These are phyloP conservation scores for Vaccinium vitisidaea DNA, from an alignment of 148 eudicot genomes.

Conservation along the genomic window DNA sequence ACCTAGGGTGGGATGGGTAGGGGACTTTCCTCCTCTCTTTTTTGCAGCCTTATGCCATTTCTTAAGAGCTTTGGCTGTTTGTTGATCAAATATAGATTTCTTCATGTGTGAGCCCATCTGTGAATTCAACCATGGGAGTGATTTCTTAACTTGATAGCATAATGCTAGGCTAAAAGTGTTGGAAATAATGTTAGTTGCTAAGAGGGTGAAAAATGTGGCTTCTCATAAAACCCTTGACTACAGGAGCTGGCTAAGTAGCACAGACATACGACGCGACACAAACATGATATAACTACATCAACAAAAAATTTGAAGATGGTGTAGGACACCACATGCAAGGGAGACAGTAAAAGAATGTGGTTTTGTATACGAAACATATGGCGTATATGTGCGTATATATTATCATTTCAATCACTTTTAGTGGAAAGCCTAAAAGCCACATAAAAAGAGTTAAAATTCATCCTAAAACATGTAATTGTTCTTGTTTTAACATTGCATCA, in stretches of 20 bases:
- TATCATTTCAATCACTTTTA: background rate
- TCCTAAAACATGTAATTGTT: background rate
- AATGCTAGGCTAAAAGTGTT: background rate
- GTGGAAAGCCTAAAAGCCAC: background rate
- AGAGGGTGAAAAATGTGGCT: background rate
- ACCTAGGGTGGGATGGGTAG: constrained; percentile 30
- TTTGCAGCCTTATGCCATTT: constrained; percentile 77
- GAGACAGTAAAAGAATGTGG: too few relatives aligned
- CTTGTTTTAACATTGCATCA: background rate
- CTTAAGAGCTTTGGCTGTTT: constrained; percentile 72
- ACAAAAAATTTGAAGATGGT: background rate
- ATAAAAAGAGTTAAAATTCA: background rate
- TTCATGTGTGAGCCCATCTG: constrained; percentile 97
- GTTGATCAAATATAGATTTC: constrained; percentile 81
- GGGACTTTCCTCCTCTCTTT: constrained; percentile 45
- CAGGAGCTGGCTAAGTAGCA: background rate
- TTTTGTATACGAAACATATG: background rate
- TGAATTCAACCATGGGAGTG: constrained; percentile 7
- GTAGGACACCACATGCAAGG: background rate
- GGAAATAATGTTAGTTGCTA: background rate
- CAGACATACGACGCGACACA: background rate
- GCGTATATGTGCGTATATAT: background rate
- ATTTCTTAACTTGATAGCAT: background rate
- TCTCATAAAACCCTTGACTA: background rate
- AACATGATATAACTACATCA: background rate